Percentiles rank a stretch among this genome's conserved stretches.
Conservation (phyloP, 495 filamentous ascomycete genomes). For the Aspergillus affinis region DNA sequence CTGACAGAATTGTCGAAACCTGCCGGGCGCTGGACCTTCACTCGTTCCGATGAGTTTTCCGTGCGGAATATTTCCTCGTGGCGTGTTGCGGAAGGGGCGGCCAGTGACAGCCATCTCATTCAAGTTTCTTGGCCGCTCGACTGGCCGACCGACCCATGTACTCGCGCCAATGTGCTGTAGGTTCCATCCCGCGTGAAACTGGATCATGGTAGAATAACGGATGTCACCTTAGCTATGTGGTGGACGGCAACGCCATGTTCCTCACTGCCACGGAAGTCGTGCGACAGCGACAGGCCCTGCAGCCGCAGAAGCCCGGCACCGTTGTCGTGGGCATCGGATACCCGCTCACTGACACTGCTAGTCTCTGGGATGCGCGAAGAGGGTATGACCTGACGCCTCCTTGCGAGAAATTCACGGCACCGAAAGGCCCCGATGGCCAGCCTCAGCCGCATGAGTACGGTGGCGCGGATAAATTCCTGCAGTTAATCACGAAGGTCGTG, state of each 20-base stretch:
- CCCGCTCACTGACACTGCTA: slow-evolving; percentile 11
- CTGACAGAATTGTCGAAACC: not conserved
- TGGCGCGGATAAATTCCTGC: slow-evolving; percentile 22
- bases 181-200: not conserved
- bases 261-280: slow-evolving; percentile 23
- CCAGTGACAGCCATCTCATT: slow-evolving; percentile 17
- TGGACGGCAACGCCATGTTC: slow-evolving; percentile 28
- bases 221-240: slow-evolving; percentile 17
- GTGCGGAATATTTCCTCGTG: slow-evolving; percentile 20
- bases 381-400: slow-evolving; percentile 24
- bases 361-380: slow-evolving; percentile 21
- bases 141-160: slow-evolving; percentile 11
- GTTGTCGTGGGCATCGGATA: slow-evolving; percentile 25
- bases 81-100: slow-evolving; percentile 9
- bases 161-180: slow-evolving; percentile 21
- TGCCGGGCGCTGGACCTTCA: slow-evolving; percentile 9
- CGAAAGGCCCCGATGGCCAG: slow-evolving; percentile 15
- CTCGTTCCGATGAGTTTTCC: not conserved
- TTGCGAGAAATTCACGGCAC: slow-evolving; percentile 17
- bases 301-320: slow-evolving; percentile 9
- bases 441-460: slow-evolving; percentile 12
- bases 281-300: slow-evolving; percentile 13
- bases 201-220: not conserved
- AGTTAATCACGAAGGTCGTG: slow-evolving; percentile 17
- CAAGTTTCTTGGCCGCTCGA: slow-evolving; percentile 25